These are phyloP conservation scores for Cokeromyces recurvatus DNA, from an alignment of 371 early-diverging fungal genomes.

Conservation along the genomic window DNA sequence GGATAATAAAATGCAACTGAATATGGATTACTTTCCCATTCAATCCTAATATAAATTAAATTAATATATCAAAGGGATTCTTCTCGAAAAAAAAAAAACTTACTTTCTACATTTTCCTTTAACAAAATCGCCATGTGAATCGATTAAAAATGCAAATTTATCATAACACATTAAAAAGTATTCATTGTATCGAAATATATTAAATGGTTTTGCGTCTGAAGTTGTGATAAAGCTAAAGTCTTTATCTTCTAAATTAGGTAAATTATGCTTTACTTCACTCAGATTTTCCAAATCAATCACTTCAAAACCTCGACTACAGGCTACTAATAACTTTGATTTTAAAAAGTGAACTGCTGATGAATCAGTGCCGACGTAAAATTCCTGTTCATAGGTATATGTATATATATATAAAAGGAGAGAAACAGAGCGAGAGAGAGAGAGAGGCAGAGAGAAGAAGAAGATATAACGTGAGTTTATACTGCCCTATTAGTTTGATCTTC, in stretches of 20 bases:
- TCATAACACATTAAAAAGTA: conserved; percentile 76
- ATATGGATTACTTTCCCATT: conserved; percentile 53
- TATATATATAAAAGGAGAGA: too few species aligned
- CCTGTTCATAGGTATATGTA: conserved; percentile 28
- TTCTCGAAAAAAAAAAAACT: too few species aligned
- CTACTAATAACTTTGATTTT: conserved; percentile 78
- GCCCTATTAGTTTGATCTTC: too few species aligned
- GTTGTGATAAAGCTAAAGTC: conserved; percentile 65
- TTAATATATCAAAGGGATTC: background rate
- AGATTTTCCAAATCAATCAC: conserved; percentile 75
- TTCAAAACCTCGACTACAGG: conserved; percentile 89
- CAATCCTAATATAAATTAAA: conserved; percentile 15
- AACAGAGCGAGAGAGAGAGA: too few species aligned
- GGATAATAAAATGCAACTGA: conserved; percentile 63
- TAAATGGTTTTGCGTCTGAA: conserved; percentile 58
- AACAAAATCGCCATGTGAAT: conserved; percentile 60
- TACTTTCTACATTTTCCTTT: conserved; percentile 6
- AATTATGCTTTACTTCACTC: conserved; percentile 12
- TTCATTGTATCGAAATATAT: conserved; percentile 64
- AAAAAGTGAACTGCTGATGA: conserved; percentile 76
- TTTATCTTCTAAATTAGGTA: conserved; percentile 46
- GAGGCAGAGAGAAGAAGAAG: too few species aligned
- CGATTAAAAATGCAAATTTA: conserved; percentile 80
- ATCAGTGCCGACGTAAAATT: conserved; percentile 88
- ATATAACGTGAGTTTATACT: background rate